phyloP scores from a whole-genome alignment of 2,329 filamentous ascomycete species.

The Curvularia sp. region DNA sequence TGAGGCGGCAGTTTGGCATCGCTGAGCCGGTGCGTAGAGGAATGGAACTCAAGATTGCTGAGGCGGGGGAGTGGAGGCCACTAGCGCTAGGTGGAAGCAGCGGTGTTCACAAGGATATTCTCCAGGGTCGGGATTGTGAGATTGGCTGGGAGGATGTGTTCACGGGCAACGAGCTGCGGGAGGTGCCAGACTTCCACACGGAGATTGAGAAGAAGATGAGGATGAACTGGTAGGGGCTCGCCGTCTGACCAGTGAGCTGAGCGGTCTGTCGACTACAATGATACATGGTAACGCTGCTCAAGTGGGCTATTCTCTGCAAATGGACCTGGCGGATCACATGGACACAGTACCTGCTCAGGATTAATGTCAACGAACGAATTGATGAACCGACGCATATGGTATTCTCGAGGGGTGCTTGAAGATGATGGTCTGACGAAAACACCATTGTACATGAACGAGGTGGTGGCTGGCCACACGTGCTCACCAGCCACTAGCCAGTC shows the following conservation, averaged over 20 bases:
- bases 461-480: neutral
- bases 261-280: neutral
- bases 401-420: neutral
- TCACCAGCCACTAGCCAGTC: neutral
- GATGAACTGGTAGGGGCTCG: conserved; percentile 65
- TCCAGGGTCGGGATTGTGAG: conserved; percentile 77
- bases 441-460: neutral
- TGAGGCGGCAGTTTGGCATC: conserved; percentile 88
- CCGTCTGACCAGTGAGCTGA: neutral
- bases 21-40: conserved; percentile 89
- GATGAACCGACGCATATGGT: conserved; percentile 2
- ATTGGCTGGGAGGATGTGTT: conserved; percentile 95
- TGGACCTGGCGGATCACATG: neutral
- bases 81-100: conserved; percentile 69
- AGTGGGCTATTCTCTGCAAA: neutral
- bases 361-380: conserved; percentile 7
- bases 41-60: conserved; percentile 93
- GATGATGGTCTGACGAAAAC: neutral
- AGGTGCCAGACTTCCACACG: conserved; percentile 77
- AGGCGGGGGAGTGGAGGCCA: conserved; percentile 81
- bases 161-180: conserved; percentile 74
- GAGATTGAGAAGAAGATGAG: conserved; percentile 94
- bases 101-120: conserved; percentile 86
- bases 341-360: neutral
- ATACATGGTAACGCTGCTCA: neutral